A percentile compares a stretch with the other conserved stretches of the same genome.
phyloP scores from a whole-genome alignment of 345 rosid genomes.

The Dimocarpus longan region DNA sequence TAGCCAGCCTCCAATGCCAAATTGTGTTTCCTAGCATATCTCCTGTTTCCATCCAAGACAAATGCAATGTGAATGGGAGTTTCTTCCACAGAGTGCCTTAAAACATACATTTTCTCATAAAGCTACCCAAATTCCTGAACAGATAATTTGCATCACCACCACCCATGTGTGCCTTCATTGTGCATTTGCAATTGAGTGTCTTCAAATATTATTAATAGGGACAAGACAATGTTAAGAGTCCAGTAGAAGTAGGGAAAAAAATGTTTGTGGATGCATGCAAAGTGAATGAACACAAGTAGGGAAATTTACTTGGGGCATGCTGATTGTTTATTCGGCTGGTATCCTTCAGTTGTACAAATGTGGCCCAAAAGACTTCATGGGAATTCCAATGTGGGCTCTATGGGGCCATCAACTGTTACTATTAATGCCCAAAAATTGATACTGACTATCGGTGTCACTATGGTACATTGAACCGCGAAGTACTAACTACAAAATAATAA shows the following conservation, averaged over 20 bases:
- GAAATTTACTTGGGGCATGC: neutral
- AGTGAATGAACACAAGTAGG: slow-evolving; percentile 29
- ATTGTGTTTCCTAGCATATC: slow-evolving; percentile 49
- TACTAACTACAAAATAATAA: neutral
- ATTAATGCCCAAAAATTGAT: too few species aligned
- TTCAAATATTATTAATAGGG: neutral
- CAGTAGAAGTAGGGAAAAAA: neutral
- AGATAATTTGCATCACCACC: slow-evolving; percentile 22
- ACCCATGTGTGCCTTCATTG: slow-evolving; percentile 16
- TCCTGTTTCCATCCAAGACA: slow-evolving; percentile 73
- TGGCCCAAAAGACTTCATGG: too few species aligned
- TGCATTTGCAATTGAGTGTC: neutral
- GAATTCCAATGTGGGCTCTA: too few species aligned
- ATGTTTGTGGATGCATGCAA: slow-evolving; percentile 23
- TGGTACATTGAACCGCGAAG: neutral
- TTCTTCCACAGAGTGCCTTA: slow-evolving; percentile 49
- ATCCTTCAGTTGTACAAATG: neutral
- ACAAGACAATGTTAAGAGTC: neutral
- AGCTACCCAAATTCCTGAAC: slow-evolving; percentile 22
- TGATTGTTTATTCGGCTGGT: neutral
- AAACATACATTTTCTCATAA: slow-evolving; percentile 49
- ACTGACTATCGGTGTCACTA: neutral
- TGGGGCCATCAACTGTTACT: too few species aligned
- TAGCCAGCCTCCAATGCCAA: slow-evolving; percentile 51
- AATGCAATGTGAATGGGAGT: slow-evolving; percentile 63